These are phyloP conservation scores for Rhizopogon vulgaris DNA, from an alignment of 768 basidiomycete species.

Conservation along the genomic window DNA sequence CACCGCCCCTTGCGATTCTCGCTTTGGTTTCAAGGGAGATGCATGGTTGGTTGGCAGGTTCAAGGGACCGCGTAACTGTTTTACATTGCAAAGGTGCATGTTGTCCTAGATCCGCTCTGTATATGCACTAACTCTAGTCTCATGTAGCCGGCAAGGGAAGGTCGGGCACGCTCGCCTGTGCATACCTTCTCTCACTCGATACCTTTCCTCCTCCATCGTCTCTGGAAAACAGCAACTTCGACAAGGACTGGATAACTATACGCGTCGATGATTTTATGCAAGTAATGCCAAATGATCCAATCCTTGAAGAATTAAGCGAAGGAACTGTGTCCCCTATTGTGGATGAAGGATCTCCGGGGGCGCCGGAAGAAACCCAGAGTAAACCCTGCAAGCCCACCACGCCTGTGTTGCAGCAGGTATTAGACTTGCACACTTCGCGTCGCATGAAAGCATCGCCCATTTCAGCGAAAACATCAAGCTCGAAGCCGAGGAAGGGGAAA, in stretches of 20 bases:
- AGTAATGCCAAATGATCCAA: slow-evolving; percentile 37
- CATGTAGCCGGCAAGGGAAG: slow-evolving; percentile 70
- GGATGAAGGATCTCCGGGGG: slow-evolving; percentile 14
- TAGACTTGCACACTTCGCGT: slow-evolving; percentile 63
- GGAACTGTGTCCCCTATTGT: slow-evolving; percentile 10
- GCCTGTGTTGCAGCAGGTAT: slow-evolving; percentile 45
- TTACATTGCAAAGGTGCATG: slow-evolving; percentile 79
- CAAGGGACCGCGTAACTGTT: slow-evolving; percentile 65
- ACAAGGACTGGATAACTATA: slow-evolving; percentile 41
- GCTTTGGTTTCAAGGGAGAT: slow-evolving; percentile 73
- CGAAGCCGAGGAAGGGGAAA: slow-evolving; percentile 23
- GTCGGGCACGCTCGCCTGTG: slow-evolving; percentile 81
- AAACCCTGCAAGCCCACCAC: slow-evolving; percentile 14
- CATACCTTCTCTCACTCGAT: slow-evolving; percentile 65
- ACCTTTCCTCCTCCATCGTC: slow-evolving; percentile 40
- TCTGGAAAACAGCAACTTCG: slow-evolving; percentile 39
- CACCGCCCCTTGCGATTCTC: slow-evolving; percentile 72
- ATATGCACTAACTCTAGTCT: background rate
- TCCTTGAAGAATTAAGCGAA: slow-evolving; percentile 11
- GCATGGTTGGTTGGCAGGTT: slow-evolving; percentile 60
- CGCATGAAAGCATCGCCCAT: slow-evolving; percentile 48
- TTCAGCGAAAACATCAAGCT: slow-evolving; percentile 6
- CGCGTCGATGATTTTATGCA: slow-evolving; percentile 46
- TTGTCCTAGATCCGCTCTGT: background rate
- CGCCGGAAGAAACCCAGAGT: background rate